Base-by-base conservation (phyloP, 1,284 basidiomycete genomes). In the Papiliotrema terrestris region DNA sequence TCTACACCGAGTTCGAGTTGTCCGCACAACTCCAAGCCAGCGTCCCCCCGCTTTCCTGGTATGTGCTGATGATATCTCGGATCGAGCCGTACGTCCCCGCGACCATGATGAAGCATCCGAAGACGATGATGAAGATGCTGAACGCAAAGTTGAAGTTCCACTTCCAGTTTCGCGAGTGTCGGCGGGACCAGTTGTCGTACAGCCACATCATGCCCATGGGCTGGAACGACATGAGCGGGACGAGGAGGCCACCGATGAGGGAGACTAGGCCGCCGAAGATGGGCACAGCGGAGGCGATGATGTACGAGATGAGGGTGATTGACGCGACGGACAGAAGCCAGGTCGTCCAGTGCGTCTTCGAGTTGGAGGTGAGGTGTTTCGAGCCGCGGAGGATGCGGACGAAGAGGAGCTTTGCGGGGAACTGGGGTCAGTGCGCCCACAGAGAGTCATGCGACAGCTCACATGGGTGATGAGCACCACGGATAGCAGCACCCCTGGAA, bases 351-450 rank as follows among this genome's bases (percentile, higher is more conserved):
- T 85, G 84, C 3, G 80, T 73, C 9, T 76, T 8, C 0, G 84
- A 86, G 60, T 84, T 83, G 8, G 76, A 76, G 59, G 84, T 80
- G 50, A 87, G 68, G 66, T 87, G 85, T 14, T 71, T 69, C 8
- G 81, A 79, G 56, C 80, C 78, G n/a, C 83, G 80, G 65, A 86
- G 83, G 52, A 82, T 60, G 11, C 84, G 80, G 52, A 86, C 78
- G 62, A 87, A 85, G 47, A 85, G 64, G 43, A 52, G 50, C 23
- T 52, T 52, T 22, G 50, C 50, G 25, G 50, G 50, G 43, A 52
- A 52, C 50, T 52, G 26, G 15, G 22, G 11, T 46, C 25, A 29
- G 45, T 14, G 25, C 8, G 39, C 3, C 22, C 35, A 14, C 13
- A 6, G 15, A 5, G 29, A 20, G 41, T 36, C 9, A 13, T 4